These are phyloP conservation scores for Gnaphalium uliginosum DNA, from an alignment of 129 eudicot genomes.

Conservation along the genomic window DNA sequence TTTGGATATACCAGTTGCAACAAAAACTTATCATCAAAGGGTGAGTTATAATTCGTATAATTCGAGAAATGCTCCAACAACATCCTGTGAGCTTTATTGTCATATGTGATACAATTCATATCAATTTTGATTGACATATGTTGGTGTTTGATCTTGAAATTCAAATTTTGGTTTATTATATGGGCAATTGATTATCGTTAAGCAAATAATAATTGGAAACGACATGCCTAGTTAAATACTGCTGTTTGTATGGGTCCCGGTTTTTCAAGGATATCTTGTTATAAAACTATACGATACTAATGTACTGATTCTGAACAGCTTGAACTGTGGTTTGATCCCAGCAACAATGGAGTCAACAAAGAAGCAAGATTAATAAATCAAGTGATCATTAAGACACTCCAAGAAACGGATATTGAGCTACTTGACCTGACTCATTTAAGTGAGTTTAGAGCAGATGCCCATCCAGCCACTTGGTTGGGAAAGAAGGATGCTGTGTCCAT, in stretches of 20 bases:
- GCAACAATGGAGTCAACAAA: slow-evolving; percentile 86
- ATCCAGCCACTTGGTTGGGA: slow-evolving; percentile 94
- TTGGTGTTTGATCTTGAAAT: slow-evolving; percentile 2
- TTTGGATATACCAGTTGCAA: no score
- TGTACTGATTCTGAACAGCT: slow-evolving; percentile 59
- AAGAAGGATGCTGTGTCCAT: slow-evolving; percentile 90
- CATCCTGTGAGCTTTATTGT: no score
- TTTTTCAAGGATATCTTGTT: slow-evolving; percentile 5
- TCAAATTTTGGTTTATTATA: background rate
- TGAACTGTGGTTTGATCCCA: slow-evolving; percentile 95
- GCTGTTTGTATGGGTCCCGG: background rate
- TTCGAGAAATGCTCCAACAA: no score
- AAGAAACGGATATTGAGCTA: slow-evolving; percentile 50
- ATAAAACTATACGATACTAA: slow-evolving; percentile 9
- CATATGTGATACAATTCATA: background rate
- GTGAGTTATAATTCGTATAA: no score
- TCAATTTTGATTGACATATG: background rate
- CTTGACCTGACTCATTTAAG: slow-evolving; percentile 85
- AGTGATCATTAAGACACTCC: slow-evolving; percentile 49
- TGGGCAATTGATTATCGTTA: background rate
- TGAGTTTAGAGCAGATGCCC: slow-evolving; percentile 91
- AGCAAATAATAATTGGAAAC: slow-evolving; percentile 1
- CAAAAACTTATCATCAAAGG: no score
- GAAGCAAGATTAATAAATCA: slow-evolving; percentile 73
- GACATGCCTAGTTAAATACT: background rate